Percentiles rank a stretch among this genome's conserved stretches.
Evolutionary conservation across 176 grass and related monocot species (phyloP).

Genomic region (Zoysia pacifica): DNA sequence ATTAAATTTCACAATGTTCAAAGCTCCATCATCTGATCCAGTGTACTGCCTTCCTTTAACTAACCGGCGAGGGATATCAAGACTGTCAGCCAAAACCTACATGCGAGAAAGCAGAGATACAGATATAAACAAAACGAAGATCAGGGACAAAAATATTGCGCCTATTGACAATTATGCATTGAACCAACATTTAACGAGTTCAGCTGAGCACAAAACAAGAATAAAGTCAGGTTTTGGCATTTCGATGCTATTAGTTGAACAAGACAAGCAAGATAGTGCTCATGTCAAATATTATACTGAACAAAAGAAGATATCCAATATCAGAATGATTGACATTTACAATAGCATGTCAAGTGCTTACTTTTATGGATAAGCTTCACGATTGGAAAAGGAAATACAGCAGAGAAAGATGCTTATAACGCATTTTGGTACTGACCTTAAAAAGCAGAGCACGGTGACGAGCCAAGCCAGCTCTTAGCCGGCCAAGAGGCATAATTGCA

Average conservation of each 20-base stretch:
- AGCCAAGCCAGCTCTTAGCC: conserved; percentile 75
- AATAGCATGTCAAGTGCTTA: not conserved
- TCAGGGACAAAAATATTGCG: conserved; percentile 17
- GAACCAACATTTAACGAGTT: not conserved
- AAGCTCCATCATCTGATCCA: conserved; percentile 91
- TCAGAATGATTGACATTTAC: conserved; percentile 22
- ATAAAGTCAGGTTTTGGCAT: not conserved
- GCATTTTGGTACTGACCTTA: conserved; percentile 65
- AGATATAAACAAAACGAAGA: conserved; percentile 24
- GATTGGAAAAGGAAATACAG: conserved; percentile 12
- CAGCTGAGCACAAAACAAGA: not conserved
- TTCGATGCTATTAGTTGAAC: conserved; percentile 5
- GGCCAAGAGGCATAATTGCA: conserved; percentile 70
- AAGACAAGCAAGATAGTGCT: conserved; percentile 13
- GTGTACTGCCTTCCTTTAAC: conserved; percentile 92
- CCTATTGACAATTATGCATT: not conserved
- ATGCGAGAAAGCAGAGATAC: conserved; percentile 27
- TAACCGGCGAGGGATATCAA: conserved; percentile 78
- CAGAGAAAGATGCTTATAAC: conserved; percentile 4
- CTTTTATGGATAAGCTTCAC: not conserved
- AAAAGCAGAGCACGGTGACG: conserved; percentile 91
- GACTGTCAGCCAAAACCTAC: conserved; percentile 89
- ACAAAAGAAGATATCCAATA: conserved; percentile 24
- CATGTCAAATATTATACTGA: conserved; percentile 7
- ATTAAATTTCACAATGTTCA: conserved; percentile 92